These are phyloP conservation scores for Zymoseptoria ardabiliae DNA, from an alignment of 2,329 filamentous ascomycete species.

Conservation along the genomic window DNA sequence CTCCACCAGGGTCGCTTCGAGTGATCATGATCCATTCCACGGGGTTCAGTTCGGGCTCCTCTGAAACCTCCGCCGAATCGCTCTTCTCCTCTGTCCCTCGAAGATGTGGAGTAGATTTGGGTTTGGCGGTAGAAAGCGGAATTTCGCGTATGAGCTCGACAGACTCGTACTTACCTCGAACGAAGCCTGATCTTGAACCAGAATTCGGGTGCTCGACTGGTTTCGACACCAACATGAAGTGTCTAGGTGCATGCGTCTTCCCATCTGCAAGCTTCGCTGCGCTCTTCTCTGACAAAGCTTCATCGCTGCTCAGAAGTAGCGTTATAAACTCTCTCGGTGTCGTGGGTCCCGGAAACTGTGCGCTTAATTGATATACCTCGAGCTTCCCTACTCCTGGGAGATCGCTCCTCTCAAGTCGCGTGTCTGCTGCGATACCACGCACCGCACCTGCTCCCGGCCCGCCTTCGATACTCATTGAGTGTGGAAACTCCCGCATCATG, in stretches of 20 bases:
- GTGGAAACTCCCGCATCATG: slow-evolving; percentile 70
- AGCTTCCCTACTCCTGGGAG: slow-evolving; percentile 55
- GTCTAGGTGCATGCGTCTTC: slow-evolving; percentile 46
- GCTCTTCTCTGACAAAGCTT: slow-evolving; percentile 43
- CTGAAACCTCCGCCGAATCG: slow-evolving; percentile 14
- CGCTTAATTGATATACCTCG: slow-evolving; percentile 77
- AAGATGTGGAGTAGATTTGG: slow-evolving; percentile 27
- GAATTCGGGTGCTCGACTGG: slow-evolving; percentile 72
- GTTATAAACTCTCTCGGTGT: slow-evolving; percentile 83
- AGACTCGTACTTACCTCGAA: slow-evolving; percentile 82
- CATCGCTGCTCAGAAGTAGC: slow-evolving; percentile 60
- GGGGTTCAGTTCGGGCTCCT: slow-evolving; percentile 52
- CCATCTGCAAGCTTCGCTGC: slow-evolving; percentile 25
- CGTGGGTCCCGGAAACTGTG: slow-evolving; percentile 83
- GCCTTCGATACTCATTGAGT: slow-evolving; percentile 64
- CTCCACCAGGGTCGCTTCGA: slow-evolving; percentile 79
- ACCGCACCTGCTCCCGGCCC: slow-evolving; percentile 67
- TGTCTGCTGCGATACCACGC: slow-evolving; percentile 78
- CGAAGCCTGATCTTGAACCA: slow-evolving; percentile 62
- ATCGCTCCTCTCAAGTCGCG: slow-evolving; percentile 56
- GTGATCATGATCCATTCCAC: slow-evolving; percentile 94
- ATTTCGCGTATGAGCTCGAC: slow-evolving; percentile 87
- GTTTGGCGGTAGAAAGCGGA: slow-evolving; percentile 43
- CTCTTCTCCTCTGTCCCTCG: not conserved
- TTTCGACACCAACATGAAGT: slow-evolving; percentile 82